Conservation (phyloP, 2,329 filamentous ascomycete genomes). For the Fusarium marasasianum region DNA sequence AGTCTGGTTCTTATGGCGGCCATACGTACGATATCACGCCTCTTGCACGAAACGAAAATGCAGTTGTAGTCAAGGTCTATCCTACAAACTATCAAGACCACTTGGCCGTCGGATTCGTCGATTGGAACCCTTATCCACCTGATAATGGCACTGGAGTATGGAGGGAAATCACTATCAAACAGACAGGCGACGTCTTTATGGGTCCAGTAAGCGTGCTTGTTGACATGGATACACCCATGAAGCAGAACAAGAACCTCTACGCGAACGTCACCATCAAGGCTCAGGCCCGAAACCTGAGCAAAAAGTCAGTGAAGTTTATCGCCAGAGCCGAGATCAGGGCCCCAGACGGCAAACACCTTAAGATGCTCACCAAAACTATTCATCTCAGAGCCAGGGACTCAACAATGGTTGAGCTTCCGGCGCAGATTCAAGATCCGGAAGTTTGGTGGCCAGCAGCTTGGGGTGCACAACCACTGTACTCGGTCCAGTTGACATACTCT, state of each 20-base stretch:
- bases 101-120: background rate
- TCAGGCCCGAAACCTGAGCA: background rate
- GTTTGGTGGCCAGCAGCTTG: background rate
- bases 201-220: background rate
- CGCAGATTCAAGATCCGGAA: background rate
- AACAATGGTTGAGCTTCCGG: background rate
- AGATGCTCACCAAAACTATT: background rate
- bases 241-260: background rate
- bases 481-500: background rate
- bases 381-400: background rate
- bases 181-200: background rate
- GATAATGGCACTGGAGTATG: background rate
- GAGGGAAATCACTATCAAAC: background rate
- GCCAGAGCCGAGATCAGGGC: background rate
- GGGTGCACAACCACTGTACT: background rate
- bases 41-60: background rate
- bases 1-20: background rate
- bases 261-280: background rate
- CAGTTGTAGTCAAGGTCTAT: background rate
- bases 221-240: background rate
- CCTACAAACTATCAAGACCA: background rate
- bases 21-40: background rate
- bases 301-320: background rate
- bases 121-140: background rate
- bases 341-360: background rate